Evolutionary conservation across 2,329 filamentous ascomycete genomes (phyloP), one percentile per base, ranked within the genome.

Genomic region (Sarocladium strictum): DNA sequence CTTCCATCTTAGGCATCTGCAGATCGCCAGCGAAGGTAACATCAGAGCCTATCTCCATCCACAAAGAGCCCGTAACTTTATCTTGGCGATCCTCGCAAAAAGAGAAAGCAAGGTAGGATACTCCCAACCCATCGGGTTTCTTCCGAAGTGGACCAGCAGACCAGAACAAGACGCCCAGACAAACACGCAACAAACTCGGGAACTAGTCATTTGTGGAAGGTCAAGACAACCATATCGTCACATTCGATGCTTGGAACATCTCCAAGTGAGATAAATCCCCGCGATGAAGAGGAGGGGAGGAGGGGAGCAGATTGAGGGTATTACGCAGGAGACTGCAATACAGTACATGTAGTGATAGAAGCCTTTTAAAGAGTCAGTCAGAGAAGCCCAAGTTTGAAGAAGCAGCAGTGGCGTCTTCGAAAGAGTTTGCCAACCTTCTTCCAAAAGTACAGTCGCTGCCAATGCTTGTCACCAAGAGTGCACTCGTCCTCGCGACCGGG

Each of bases 391-490:
- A 33, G 9, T 15, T 15, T 33, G 32, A 9, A 9, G 9, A 9
- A 33, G 32, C 32, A 15, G 15, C 32, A 33, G 32, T 9, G 15
- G 9, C 32, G 9, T 33, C 37, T 40, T 10, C n/a, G 37, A 40
- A 6, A n/a, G 37, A 10, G 10, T n/a, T 6, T 40, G 37, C 11
- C 9, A 33, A 9, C 15, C 32, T 33, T 9, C 32, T 14, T 6
- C 35, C 15, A 14, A 15, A 15, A 14, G 5, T 10, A 24, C 17
- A 43, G 7, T 19, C 7, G 5, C 37, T 11, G 37, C 17, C 21
- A 43, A 53, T 56, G 55, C 21, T 33, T 21, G 7, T 40, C 51
- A 40, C 59, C 53, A 62, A 55, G 55, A 60, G 32, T 52, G 45
- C 62, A 38, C 35, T 61, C 21, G 15, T 60, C 24, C 37, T 54